Evolutionary conservation across 169 alveolate species (phyloP).

Genomic region (Neospora caninum): DNA sequence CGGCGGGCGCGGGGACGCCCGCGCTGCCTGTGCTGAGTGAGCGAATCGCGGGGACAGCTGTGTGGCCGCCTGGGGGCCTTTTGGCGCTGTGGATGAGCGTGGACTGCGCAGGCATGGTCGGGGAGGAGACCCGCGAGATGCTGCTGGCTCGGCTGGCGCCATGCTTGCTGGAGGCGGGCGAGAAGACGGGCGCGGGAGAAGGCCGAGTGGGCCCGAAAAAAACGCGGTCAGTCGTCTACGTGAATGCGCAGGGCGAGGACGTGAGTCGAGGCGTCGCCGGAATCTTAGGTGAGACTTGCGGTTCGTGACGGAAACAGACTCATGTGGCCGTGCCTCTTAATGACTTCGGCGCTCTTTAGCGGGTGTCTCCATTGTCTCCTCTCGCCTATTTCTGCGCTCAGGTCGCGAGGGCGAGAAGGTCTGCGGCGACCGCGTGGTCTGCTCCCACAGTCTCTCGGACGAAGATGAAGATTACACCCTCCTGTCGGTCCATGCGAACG

Average conservation of each 20-base stretch:
- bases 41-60: neutral
- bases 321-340: neutral
- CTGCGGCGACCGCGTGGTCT: slow-evolving; percentile 2
- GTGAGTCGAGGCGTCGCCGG: neutral
- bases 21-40: neutral
- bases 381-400: neutral
- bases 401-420: neutral
- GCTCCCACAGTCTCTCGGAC: neutral
- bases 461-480: neutral
- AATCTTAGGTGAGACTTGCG: neutral
- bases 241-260: neutral
- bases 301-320: neutral
- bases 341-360: neutral
- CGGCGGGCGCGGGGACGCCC: neutral
- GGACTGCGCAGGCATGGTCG: slow-evolving; percentile 33
- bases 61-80: slow-evolving; percentile 33
- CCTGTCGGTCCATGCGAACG: neutral
- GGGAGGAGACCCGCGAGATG: neutral
- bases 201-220: neutral
- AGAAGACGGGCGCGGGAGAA: neutral
- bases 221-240: neutral
- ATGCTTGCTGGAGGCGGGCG: neutral
- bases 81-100: slow-evolving; percentile 16
- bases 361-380: neutral
- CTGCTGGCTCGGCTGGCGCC: slow-evolving; percentile 19